A percentile compares a stretch with the other conserved stretches of the same genome.
Conservation (phyloP, 2,329 filamentous ascomycete genomes). For the Plectosphaerella plurivora region DNA sequence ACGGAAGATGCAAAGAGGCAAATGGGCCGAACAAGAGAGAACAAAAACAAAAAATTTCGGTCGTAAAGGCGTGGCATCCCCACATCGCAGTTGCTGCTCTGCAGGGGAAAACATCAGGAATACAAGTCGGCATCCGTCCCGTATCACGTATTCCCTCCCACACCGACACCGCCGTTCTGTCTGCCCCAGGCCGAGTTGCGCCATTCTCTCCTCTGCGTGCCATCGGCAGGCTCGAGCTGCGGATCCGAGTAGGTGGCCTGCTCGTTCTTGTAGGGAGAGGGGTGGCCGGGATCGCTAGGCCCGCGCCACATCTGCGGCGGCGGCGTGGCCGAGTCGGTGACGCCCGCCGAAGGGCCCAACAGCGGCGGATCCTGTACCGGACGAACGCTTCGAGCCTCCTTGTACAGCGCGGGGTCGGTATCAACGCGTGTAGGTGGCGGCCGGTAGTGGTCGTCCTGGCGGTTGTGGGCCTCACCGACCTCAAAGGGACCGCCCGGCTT, state of each 20-base stretch:
- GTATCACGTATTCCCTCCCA: constrained; percentile 37
- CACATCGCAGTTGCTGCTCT: too few species aligned
- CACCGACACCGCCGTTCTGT: constrained; percentile 44
- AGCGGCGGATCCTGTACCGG: constrained; percentile 61
- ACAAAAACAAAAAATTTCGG: too few species aligned
- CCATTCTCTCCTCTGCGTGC: constrained; percentile 48
- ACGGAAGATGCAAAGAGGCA: too few species aligned
- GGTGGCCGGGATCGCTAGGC: constrained; percentile 35
- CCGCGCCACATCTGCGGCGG: constrained; percentile 46
- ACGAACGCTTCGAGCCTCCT: constrained; percentile 78
- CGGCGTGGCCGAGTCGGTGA: constrained; percentile 17
- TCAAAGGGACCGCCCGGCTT: constrained; percentile 49
- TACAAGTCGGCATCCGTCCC: too few species aligned
- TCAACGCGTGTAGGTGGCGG: constrained; percentile 65
- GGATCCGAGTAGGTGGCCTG: constrained; percentile 41
- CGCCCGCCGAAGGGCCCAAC: too few species aligned
- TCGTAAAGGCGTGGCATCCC: too few species aligned
- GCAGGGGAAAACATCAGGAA: too few species aligned
- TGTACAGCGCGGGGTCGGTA: constrained; percentile 79
- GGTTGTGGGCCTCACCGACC: constrained; percentile 51
- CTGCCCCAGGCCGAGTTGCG: constrained; percentile 52
- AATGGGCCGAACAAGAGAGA: too few species aligned
- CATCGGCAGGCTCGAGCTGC: constrained; percentile 32
- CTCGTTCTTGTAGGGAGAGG: constrained; percentile 35
- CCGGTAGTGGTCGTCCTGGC: constrained; percentile 52